Evolutionary conservation across 179 eudicot genomes (phyloP).

Genomic region (Beta macrorhiza): DNA sequence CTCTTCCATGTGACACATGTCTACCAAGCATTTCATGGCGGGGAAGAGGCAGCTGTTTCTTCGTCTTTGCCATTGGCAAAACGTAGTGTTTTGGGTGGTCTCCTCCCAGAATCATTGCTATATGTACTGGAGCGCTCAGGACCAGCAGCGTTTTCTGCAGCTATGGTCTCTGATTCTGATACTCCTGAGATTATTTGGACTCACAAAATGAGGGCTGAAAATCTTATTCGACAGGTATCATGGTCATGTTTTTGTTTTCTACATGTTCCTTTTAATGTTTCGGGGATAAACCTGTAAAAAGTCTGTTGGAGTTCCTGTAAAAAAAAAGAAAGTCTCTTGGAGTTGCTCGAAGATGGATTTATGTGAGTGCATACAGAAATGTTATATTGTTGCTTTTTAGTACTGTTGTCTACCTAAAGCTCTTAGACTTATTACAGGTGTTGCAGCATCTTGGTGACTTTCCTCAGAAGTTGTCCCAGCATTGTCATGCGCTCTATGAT

Average conservation of each 20-base stretch:
- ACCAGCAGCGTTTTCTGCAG: constrained; percentile 94
- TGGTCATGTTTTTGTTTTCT: background rate
- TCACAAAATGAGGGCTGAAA: constrained; percentile 99
- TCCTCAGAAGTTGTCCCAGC: constrained; percentile 95
- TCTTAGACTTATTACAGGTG: constrained; percentile 49
- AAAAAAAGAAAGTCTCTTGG: background rate
- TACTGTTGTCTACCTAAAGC: constrained; percentile 13
- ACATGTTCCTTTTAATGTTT: background rate
- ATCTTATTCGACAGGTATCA: constrained; percentile 88
- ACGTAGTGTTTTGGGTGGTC: constrained; percentile 97
- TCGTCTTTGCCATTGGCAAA: constrained; percentile 96
- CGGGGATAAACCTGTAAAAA: background rate
- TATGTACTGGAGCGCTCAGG: constrained; percentile 98
- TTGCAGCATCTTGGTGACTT: constrained; percentile 99
- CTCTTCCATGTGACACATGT: constrained; percentile 90
- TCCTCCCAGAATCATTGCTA: constrained; percentile 90
- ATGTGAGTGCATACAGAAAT: too few species aligned
- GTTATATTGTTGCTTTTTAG: background rate
- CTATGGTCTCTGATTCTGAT: constrained; percentile 99
- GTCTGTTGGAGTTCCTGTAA: too few species aligned
- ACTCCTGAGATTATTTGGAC: constrained; percentile 99
- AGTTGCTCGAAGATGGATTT: background rate
- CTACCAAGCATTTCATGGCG: constrained; percentile 99
- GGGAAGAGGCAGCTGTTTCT: constrained; percentile 99
- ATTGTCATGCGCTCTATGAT: constrained; percentile 91